A percentile compares a stretch with the other conserved stretches of the same genome.
Conservation (phyloP, 768 basidiomycete genomes). For the Mycena epipterygia region DNA sequence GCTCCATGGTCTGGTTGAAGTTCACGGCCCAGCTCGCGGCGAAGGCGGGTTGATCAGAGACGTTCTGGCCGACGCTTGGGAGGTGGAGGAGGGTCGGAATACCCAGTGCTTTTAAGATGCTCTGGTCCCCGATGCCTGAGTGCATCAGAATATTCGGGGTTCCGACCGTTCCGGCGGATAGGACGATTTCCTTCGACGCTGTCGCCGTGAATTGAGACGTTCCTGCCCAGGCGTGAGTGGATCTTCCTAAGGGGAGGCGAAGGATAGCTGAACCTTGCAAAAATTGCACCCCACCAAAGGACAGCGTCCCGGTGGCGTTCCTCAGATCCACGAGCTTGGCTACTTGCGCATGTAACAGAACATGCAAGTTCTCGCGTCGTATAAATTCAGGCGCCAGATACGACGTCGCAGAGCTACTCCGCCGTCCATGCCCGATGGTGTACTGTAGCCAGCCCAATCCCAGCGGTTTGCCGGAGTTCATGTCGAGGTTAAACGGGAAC, state of each 20-base stretch:
- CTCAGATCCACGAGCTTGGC: slow-evolving; percentile 27
- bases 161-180: slow-evolving; percentile 48
- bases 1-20: slow-evolving; percentile 30
- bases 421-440: slow-evolving; percentile 38
- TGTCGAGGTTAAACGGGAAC: slow-evolving; percentile 45
- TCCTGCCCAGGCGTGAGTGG: neutral
- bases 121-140: slow-evolving; percentile 34
- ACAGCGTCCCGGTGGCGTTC: neutral
- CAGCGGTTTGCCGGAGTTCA: slow-evolving; percentile 44
- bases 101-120: neutral
- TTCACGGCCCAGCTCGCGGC: slow-evolving; percentile 39
- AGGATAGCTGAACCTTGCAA: slow-evolving; percentile 32
- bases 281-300: slow-evolving; percentile 7
- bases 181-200: slow-evolving; percentile 47
- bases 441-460: slow-evolving; percentile 45
- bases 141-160: slow-evolving; percentile 39
- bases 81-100: slow-evolving; percentile 14
- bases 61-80: slow-evolving; percentile 27
- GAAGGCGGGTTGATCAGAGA: slow-evolving; percentile 42
- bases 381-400: slow-evolving; percentile 42
- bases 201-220: slow-evolving; percentile 7
- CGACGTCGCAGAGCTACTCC: slow-evolving; percentile 48
- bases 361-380: slow-evolving; percentile 43
- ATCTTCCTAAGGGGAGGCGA: neutral
- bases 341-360: slow-evolving; percentile 42